A percentile compares a stretch with the other conserved stretches of the same genome.
phyloP scores from a whole-genome alignment of 164 flowering plant genomes.

The Chimonanthus salicifolius region DNA sequence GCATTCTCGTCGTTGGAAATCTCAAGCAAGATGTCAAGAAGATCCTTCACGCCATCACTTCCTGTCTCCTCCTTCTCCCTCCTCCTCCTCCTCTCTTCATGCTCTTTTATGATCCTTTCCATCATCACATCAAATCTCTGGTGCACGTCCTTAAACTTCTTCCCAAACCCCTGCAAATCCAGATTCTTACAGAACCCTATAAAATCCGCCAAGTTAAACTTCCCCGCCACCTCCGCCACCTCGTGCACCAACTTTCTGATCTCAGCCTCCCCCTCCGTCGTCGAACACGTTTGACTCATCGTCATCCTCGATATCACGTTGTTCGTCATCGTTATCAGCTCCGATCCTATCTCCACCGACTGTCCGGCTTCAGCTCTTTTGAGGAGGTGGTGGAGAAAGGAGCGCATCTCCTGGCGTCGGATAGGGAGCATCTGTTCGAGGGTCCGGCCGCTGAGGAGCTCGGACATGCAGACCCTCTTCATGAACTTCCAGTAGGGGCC shows the following conservation, averaged over 20 bases:
- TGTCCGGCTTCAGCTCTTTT: constrained; percentile 21
- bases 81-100: constrained; percentile 21
- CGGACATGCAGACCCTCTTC: constrained; percentile 36
- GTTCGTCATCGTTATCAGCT: constrained; percentile 31
- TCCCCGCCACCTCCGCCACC: constrained; percentile 29
- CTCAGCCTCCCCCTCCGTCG: constrained; percentile 24
- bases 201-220: constrained; percentile 42
- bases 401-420: constrained; percentile 22
- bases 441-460: constrained; percentile 35
- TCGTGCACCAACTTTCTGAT: constrained; percentile 28
- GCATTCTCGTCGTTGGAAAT: constrained; percentile 26
- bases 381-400: constrained; percentile 19
- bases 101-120: constrained; percentile 38
- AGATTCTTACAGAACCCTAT: constrained; percentile 34
- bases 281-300: constrained; percentile 29
- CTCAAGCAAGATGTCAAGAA: constrained; percentile 46
- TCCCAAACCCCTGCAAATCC: constrained; percentile 40
- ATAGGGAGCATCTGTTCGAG: constrained; percentile 22
- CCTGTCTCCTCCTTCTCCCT: constrained; percentile 1
- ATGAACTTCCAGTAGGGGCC: constrained; percentile 59
- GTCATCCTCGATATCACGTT: constrained; percentile 45
- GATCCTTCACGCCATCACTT: constrained; percentile 19
- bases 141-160: constrained; percentile 25
- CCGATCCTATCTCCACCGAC: constrained; percentile 28
- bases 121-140: constrained; percentile 33